These are phyloP conservation scores for Catharanthus roseus DNA, from an alignment of 257 asterid genomes.

Conservation along the genomic window DNA sequence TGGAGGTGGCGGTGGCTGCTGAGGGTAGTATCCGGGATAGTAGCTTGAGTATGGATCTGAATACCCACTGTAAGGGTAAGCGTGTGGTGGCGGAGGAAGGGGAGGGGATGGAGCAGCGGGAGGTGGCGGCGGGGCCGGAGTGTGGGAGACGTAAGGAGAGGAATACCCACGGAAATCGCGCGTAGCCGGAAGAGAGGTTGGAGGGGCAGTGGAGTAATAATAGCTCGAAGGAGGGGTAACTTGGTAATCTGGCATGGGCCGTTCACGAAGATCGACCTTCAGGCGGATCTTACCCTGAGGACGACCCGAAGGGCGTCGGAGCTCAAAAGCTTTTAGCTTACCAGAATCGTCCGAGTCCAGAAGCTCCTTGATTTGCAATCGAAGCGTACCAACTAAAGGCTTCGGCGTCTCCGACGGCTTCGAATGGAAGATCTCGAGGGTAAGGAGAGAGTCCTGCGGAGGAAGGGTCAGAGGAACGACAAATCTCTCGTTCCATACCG, in stretches of 20 bases:
- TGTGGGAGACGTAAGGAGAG: slow-evolving; percentile 34
- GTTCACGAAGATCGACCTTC: slow-evolving; percentile 48
- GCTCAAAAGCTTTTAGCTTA: slow-evolving; percentile 37
- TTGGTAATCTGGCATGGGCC: slow-evolving; percentile 49
- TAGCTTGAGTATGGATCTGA: slow-evolving; percentile 49
- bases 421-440: slow-evolving; percentile 78
- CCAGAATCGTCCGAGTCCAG: slow-evolving; percentile 26
- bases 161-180: slow-evolving; percentile 46
- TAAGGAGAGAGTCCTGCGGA: slow-evolving; percentile 47
- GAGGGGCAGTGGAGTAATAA: slow-evolving; percentile 52
- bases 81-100: slow-evolving; percentile 32
- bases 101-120: slow-evolving; percentile 31
- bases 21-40: slow-evolving; percentile 55
- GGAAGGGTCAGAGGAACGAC: slow-evolving; percentile 47
- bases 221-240: slow-evolving; percentile 57
- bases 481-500: slow-evolving; percentile 88
- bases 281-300: slow-evolving; percentile 85
- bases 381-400: slow-evolving; percentile 69
- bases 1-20: slow-evolving; percentile 34
- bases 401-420: slow-evolving; percentile 72
- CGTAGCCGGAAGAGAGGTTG: slow-evolving; percentile 21
- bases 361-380: slow-evolving; percentile 53
- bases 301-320: slow-evolving; percentile 82
- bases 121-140: slow-evolving; percentile 31
- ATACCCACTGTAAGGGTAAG: slow-evolving; percentile 34